These are phyloP conservation scores for Lipomyces kockii DNA, from an alignment of 805 yeast genomes.

Conservation along the genomic window DNA sequence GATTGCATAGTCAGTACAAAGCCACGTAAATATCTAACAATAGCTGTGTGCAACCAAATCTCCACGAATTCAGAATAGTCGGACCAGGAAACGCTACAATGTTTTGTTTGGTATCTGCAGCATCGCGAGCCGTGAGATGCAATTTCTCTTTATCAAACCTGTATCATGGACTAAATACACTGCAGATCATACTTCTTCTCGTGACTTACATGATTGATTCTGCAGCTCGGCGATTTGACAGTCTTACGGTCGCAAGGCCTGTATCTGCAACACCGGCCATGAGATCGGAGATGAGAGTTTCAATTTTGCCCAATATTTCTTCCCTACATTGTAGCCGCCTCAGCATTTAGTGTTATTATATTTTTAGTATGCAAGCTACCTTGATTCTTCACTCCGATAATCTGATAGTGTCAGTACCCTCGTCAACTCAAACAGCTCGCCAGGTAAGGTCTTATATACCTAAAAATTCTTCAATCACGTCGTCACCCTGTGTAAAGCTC, in stretches of 20 bases:
- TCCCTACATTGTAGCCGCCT: background rate
- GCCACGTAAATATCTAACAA: background rate
- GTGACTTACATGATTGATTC: slow-evolving; percentile 3
- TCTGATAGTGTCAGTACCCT: background rate
- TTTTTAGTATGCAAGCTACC: background rate
- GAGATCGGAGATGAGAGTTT: background rate
- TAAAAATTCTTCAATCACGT: background rate
- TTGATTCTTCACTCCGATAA: background rate
- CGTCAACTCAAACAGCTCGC: background rate
- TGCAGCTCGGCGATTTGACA: slow-evolving; percentile 6
- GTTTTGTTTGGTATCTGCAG: background rate
- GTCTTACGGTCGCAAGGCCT: background rate
- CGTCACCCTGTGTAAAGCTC: background rate
- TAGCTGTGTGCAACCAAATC: slow-evolving; percentile 5
- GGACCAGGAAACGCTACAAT: slow-evolving; percentile 17
- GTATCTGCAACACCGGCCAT: background rate
- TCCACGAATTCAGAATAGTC: slow-evolving; percentile 1
- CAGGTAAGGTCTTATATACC: background rate
- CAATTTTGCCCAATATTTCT: slow-evolving; percentile 8
- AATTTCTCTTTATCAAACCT: background rate
- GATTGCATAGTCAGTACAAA: background rate
- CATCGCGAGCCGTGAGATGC: background rate
- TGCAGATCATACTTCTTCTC: background rate
- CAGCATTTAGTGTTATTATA: background rate
- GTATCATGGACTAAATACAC: background rate